Conservation (phyloP, 2,329 filamentous ascomycete species). For the Cladorrhinum sp. region DNA sequence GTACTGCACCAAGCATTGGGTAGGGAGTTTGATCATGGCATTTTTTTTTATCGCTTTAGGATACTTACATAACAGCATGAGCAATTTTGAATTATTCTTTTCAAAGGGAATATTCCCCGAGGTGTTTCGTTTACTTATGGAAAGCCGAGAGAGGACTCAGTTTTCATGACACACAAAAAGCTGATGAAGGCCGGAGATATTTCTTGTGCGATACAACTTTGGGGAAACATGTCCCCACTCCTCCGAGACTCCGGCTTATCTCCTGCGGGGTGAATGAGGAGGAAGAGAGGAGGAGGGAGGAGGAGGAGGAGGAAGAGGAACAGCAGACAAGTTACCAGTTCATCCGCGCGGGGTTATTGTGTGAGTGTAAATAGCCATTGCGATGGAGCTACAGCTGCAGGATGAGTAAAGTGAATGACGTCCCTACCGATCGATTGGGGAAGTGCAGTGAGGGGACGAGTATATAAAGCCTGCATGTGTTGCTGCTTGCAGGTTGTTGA, state of each 20-base stretch:
- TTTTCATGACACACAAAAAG: background rate
- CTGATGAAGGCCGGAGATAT: background rate
- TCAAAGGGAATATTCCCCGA: too few species aligned
- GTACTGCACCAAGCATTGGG: background rate
- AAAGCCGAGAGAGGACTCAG: background rate
- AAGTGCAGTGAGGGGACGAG: background rate
- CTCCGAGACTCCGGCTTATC: constrained; percentile 31
- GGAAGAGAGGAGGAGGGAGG: background rate
- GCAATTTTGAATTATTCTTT: background rate
- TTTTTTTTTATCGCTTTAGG: background rate
- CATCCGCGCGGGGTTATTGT: constrained; percentile 3
- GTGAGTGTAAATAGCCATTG: background rate
- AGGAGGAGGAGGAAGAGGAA: background rate
- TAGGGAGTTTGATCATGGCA: background rate
- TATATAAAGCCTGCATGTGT: background rate
- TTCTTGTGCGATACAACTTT: constrained; percentile 1
- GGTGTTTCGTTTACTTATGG: background rate
- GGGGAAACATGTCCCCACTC: background rate
- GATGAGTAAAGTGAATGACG: constrained; percentile 1
- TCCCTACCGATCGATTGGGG: background rate
- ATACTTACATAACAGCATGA: background rate
- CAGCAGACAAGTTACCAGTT: background rate
- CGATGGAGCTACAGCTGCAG: background rate
- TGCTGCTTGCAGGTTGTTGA: background rate
- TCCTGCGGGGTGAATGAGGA: constrained; percentile 22